Conservation (phyloP, 805 yeast species). For the Teunomyces cretensis region DNA sequence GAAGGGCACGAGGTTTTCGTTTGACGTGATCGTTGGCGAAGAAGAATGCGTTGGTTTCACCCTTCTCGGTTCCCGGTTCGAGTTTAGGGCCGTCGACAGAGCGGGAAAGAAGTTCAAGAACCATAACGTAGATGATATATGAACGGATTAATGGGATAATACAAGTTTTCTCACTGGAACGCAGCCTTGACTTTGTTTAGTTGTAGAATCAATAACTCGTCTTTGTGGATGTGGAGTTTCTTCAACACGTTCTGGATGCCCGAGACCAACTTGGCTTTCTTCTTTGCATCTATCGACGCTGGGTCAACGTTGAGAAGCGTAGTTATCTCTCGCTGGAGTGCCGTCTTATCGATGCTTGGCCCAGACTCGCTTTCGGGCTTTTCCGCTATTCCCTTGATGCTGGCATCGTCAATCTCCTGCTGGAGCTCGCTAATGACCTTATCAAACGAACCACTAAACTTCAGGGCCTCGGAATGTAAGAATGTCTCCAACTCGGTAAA, state of each 20-base stretch:
- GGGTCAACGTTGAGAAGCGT: not conserved
- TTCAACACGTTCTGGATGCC: conserved; percentile 13
- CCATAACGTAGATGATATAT: conserved; percentile 64
- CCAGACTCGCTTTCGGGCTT: not conserved
- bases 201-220: conserved; percentile 24
- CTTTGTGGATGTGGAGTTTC: conserved; percentile 13
- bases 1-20: conserved; percentile 60
- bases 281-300: not conserved
- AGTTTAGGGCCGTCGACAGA: conserved; percentile 74
- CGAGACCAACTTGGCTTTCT: conserved; percentile 1
- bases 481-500: conserved; percentile 26
- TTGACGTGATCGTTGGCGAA: conserved; percentile 36
- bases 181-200: conserved; percentile 10
- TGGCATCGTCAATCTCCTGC: conserved; percentile 9
- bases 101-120: conserved; percentile 83
- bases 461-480: conserved; percentile 15
- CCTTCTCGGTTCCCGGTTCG: conserved; percentile 76
- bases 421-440: conserved; percentile 3
- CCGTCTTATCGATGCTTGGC: conserved; percentile 6
- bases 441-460: conserved; percentile 22
- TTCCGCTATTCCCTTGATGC: conserved; percentile 14
- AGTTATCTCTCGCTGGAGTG: conserved; percentile 10
- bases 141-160: not conserved
- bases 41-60: conserved; percentile 52
- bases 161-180: conserved; percentile 1